phyloP scores from a whole-genome alignment of 164 flowering plant genomes.

The Echeveria elegans region DNA sequence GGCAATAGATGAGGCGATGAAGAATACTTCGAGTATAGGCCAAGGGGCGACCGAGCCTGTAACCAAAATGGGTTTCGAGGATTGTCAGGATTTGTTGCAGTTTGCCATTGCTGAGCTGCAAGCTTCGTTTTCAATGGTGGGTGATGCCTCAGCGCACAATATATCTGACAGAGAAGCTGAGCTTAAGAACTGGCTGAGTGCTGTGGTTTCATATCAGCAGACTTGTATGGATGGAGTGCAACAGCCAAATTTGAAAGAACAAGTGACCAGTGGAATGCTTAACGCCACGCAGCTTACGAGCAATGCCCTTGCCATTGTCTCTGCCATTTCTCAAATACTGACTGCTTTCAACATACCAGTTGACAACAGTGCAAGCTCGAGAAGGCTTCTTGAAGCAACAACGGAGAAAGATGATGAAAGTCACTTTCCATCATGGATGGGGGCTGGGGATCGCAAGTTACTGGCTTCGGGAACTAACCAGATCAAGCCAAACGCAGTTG shows the following conservation, averaged over 20 bases:
- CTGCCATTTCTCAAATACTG: constrained; percentile 24
- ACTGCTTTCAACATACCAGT: constrained; percentile 16
- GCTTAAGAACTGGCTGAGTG: constrained; percentile 35
- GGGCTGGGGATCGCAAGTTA: constrained; percentile 26
- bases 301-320: constrained; percentile 40
- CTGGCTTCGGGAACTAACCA: constrained; percentile 15
- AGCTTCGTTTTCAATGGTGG: constrained; percentile 26
- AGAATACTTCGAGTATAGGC: constrained; percentile 7
- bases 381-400: constrained; percentile 18
- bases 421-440: constrained; percentile 32
- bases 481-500: constrained; percentile 38
- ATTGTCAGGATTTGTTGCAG: constrained; percentile 36
- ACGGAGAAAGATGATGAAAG: constrained; percentile 11
- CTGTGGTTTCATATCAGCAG: constrained; percentile 39
- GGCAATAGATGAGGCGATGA: constrained; percentile 20
- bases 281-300: constrained; percentile 24
- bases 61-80: constrained; percentile 26
- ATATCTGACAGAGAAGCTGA: constrained; percentile 17
- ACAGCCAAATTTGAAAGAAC: not conserved
- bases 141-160: constrained; percentile 18
- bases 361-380: not conserved
- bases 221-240: constrained; percentile 40
- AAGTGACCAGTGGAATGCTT: constrained; percentile 12
- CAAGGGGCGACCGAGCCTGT: constrained; percentile 12
- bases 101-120: constrained; percentile 37